Conservation (phyloP, 768 basidiomycete genomes). For the Termitomyces bulborhizus region DNA sequence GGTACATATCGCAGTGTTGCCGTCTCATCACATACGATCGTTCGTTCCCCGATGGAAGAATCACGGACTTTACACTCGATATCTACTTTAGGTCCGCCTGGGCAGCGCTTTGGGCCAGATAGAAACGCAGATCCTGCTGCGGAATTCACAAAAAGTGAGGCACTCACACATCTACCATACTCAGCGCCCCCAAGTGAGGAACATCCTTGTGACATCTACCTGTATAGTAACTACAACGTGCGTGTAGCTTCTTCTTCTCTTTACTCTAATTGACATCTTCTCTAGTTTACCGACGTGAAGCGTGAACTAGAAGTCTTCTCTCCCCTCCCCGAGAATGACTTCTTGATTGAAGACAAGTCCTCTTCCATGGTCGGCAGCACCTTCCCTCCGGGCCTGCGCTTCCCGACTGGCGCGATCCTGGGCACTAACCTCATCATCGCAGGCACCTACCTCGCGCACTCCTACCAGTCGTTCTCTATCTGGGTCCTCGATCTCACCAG, state of each 20-base stretch:
- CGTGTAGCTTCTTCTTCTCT: slow-evolving; percentile 20
- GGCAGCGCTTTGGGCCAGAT: slow-evolving; percentile 51
- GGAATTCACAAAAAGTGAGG: slow-evolving; percentile 52
- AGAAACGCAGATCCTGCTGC: slow-evolving; percentile 31
- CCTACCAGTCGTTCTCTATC: slow-evolving; percentile 91
- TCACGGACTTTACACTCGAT: slow-evolving; percentile 31
- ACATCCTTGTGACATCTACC: slow-evolving; percentile 78
- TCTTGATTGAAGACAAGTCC: slow-evolving; percentile 77
- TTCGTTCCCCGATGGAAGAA: slow-evolving; percentile 68
- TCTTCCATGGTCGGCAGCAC: slow-evolving; percentile 71
- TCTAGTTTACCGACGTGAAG: slow-evolving; percentile 88
- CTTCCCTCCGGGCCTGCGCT: slow-evolving; percentile 91
- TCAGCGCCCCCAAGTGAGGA: slow-evolving; percentile 67
- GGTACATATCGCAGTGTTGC: slow-evolving; percentile 95
- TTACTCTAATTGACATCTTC: slow-evolving; percentile 3
- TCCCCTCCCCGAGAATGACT: slow-evolving; percentile 69
- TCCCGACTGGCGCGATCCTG: slow-evolving; percentile 90
- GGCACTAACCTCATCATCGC: slow-evolving; percentile 91
- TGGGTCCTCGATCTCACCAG: slow-evolving; percentile 87
- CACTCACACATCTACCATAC: slow-evolving; percentile 69
- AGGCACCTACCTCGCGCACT: slow-evolving; percentile 92
- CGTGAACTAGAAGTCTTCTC: slow-evolving; percentile 92
- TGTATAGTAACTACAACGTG: slow-evolving; percentile 97
- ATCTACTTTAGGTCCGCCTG: slow-evolving; percentile 45
- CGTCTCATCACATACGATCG: slow-evolving; percentile 61